phyloP scores from a whole-genome alignment of 352 stramenopile genomes.

The Globisporangium mamillatum region DNA sequence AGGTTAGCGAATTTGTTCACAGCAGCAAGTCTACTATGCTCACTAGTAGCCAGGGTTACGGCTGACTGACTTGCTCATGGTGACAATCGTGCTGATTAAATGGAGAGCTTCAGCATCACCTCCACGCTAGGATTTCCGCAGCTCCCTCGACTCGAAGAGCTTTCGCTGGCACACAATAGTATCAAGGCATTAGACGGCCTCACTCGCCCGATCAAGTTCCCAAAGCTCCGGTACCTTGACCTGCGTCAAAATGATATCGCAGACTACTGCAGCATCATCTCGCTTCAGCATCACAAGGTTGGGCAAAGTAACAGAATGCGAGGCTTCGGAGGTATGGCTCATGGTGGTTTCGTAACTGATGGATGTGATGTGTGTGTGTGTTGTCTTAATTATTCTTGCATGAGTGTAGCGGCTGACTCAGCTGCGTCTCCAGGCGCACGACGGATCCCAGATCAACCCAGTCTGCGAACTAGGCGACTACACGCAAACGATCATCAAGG shows the following conservation, averaged over 20 bases:
- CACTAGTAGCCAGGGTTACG: not conserved
- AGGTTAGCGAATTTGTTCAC: constrained; percentile 24
- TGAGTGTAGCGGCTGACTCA: constrained; percentile 41
- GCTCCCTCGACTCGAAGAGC: constrained; percentile 57
- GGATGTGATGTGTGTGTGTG: not conserved
- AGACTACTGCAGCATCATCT: constrained; percentile 31
- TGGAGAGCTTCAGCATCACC: constrained; percentile 31
- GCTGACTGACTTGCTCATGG: not conserved
- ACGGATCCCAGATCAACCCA: constrained; percentile 56
- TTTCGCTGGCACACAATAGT: constrained; percentile 77
- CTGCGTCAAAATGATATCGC: constrained; percentile 63
- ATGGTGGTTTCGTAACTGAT: not conserved
- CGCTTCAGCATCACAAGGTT: constrained; percentile 59
- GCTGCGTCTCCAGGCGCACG: constrained; percentile 56
- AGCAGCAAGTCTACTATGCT: not conserved
- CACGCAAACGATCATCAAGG: constrained; percentile 40
- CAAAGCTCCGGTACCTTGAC: constrained; percentile 67
- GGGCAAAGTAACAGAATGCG: not conserved
- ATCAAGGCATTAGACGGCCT: constrained; percentile 51
- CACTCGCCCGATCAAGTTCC: constrained; percentile 64
- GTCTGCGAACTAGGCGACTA: constrained; percentile 66
- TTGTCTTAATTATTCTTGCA: not conserved
- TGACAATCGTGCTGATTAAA: not conserved
- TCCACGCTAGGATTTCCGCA: constrained; percentile 59
- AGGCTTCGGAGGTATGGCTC: not conserved